These are phyloP conservation scores for Phytomonas francai DNA, from an alignment of 208 protist species.

Conservation along the genomic window DNA sequence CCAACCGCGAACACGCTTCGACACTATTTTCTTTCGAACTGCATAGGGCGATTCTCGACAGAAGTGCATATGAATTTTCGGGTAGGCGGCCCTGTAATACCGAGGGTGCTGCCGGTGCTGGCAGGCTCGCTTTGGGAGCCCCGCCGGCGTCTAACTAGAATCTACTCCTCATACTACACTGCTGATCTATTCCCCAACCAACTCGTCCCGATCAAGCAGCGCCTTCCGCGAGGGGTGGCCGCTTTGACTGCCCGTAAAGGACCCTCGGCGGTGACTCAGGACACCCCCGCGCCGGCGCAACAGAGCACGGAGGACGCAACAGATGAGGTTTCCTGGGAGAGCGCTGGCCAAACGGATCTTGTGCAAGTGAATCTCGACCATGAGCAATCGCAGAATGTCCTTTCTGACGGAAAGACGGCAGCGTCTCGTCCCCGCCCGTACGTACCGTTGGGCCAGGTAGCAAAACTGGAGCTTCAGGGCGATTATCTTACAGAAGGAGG, in stretches of 20 bases:
- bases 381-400: neutral
- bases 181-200: slow-evolving; percentile 72
- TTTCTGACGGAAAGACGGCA: neutral
- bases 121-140: slow-evolving; percentile 26
- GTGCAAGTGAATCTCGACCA: slow-evolving; percentile 30
- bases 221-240: slow-evolving; percentile 36
- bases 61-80: neutral
- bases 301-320: slow-evolving; percentile 6
- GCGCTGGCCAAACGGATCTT: slow-evolving; percentile 55
- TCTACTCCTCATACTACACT: slow-evolving; percentile 84
- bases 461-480: slow-evolving; percentile 79
- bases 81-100: neutral
- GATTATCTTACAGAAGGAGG: slow-evolving; percentile 82
- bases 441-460: slow-evolving; percentile 73
- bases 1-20: neutral
- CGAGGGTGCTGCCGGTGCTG: too few relatives aligned
- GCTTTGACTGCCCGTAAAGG: slow-evolving; percentile 16
- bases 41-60: neutral
- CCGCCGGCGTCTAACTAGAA: slow-evolving; percentile 51
- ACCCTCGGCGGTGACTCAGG: neutral
- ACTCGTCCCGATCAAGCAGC: slow-evolving; percentile 46
- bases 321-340: slow-evolving; percentile 46
- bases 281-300: neutral
- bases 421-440: slow-evolving; percentile 36
- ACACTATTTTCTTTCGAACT: neutral